Evolutionary conservation across 257 asterid species (phyloP), one percentile per base, ranked within the genome.

Genomic region (Avicennia marina): DNA sequence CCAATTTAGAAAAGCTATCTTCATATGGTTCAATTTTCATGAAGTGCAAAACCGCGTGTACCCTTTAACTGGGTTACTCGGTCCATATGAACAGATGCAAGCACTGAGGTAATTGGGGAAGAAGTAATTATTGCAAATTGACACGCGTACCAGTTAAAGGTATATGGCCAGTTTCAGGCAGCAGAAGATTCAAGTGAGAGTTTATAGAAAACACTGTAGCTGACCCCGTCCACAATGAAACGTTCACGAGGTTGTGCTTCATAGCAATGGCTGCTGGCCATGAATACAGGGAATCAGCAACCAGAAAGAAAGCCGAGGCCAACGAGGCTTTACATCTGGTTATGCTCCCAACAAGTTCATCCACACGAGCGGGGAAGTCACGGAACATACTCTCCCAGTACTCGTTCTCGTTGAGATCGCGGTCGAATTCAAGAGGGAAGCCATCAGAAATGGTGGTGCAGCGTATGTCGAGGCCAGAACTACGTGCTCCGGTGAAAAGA

Each of bases 391-490:
- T 0, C 13, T 39, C 51, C 70, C 63, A 55, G 50, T 44, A 65
- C 42, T 55, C 70, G 1, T 36, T 19, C 2, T 33, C 29, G 48
- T 61, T 21, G 4, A 25, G 22, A 51, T 22, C 53, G 24, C 82
- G 46, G 21, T 72, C 71, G 4, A 60, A 72, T 15, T 42, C 68
- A 3, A 72, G 11, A 3, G 82, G 78, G 53, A 76, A 58, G 9
- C 82, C 78, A 50, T 76, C 82, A 8, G 18, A 25, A 4, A 68
- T 62, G 5, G 76, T 72, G 1, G 56, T 56, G 32, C 72, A 72
- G 34, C 65, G 64, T 18, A 76, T 72, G 53, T 76, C 78, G 5
- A 76, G 78, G 1, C 75, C 76, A 1, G 65, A 43, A 19, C 68
- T 27, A 1, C 72, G 65, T 3, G 72, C 64, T 26, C 21, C 57